Percentiles rank a stretch among this genome's conserved stretches.
Conservation (phyloP, 208 protist species). For the Novymonas esmeraldas region DNA sequence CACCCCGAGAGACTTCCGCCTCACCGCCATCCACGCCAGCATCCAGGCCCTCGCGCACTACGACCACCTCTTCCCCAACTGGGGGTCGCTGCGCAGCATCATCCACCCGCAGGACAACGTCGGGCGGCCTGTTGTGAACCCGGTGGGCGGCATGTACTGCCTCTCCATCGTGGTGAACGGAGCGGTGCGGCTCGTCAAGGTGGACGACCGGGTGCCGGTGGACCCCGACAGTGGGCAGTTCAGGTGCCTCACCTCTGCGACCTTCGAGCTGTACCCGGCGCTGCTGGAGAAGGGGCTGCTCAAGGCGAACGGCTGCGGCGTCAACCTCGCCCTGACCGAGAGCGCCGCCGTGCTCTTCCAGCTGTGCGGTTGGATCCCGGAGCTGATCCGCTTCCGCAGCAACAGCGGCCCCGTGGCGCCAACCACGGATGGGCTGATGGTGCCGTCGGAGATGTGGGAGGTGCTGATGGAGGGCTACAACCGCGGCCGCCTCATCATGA, state of each 20-base stretch:
- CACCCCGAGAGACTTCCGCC: constrained; percentile 18
- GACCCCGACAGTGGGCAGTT: constrained; percentile 47
- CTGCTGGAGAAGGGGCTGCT: constrained; percentile 70
- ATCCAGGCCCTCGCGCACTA: constrained; percentile 52
- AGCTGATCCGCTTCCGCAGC: constrained; percentile 21
- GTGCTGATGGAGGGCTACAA: constrained; percentile 17
- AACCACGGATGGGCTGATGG: constrained; percentile 12
- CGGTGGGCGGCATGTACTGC: constrained; percentile 72
- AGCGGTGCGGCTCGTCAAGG: constrained; percentile 64
- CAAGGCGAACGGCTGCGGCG: constrained; percentile 80
- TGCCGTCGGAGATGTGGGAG: constrained; percentile 26
- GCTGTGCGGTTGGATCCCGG: constrained; percentile 79
- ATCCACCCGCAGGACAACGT: constrained; percentile 75
- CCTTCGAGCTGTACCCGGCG: constrained; percentile 53
- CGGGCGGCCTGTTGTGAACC: constrained; percentile 64
- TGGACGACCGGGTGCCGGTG: constrained; percentile 78
- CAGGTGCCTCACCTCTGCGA: constrained; percentile 24
- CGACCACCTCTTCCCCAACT: constrained; percentile 57
- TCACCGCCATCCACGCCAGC: constrained; percentile 53
- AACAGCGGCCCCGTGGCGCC: constrained; percentile 1
- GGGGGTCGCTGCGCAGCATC: constrained; percentile 50
- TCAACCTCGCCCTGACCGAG: constrained; percentile 76
- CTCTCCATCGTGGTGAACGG: constrained; percentile 85
- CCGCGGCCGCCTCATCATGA: constrained; percentile 25
- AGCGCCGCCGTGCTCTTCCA: constrained; percentile 72